Evolutionary conservation across 495 filamentous ascomycete genomes (phyloP), one percentile per base, ranked within the genome.

Genomic region (Daldinia loculata): DNA sequence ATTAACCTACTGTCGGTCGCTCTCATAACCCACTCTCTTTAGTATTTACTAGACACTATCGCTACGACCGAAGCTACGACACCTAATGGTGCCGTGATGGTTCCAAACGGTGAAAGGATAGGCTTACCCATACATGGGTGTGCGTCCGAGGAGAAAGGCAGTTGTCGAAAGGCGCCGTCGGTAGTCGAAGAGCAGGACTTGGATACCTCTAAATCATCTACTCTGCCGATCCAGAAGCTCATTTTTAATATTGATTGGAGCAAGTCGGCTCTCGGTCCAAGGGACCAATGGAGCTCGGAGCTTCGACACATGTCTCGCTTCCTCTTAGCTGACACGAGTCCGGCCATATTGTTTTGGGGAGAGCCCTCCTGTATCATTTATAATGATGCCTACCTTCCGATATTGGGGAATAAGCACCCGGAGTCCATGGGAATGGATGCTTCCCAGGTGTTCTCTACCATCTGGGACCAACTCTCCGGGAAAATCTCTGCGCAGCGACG

Each of bases 341-440:
- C 59, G n/a, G 72, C 58, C 3, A 63, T 69, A 6, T 56, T 81
- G 51, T 85, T 80, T 45, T 84, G 82, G 82, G 82, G 83, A 6
- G 62, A 78, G 6, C 52, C 84, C 61, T 80, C 78, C 83, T 75
- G 63, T n/a, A 72, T 78, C 22, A 74, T 84, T 32, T 83, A 84
- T 71, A 84, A 83, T 69, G 81, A 84, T 60, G 78, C 82, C 0
- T 83, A 79, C 55, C 77, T 80, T 67, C 79, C 78, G 56, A 41
- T 84, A 2, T 76, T 79, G 29, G 80, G 78, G 11, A 66, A 71
- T 6, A 79, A 71, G 24, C 80, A 84, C 58, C 81, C 80, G 1
- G 52, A 63, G 0, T 69, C 80, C 30, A 72, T 83, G 36, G 82
- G 81, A 27, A 76, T 74, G 76, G 41, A 75, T 14, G 81, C 82